A percentile compares a stretch with the other conserved stretches of the same genome.
These are phyloP conservation scores for Pythium dissimile DNA, from an alignment of 352 stramenopile genomes.

Conservation along the genomic window DNA sequence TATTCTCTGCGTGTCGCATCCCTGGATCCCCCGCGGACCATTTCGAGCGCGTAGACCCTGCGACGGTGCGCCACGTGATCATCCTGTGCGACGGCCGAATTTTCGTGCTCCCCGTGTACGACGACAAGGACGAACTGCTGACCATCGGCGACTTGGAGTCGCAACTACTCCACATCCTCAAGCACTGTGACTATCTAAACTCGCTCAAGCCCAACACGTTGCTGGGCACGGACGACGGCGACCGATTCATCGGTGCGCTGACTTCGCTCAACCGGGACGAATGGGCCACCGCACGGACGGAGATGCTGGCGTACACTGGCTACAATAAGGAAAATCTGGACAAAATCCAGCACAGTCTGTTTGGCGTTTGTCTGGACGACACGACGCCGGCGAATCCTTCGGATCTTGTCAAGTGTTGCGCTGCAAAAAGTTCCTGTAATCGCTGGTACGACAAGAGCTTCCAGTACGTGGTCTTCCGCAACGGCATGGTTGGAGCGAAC, in stretches of 20 bases:
- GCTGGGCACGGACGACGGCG: conserved; percentile 23
- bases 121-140: conserved; percentile 39
- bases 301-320: conserved; percentile 49
- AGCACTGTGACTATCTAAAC: conserved; percentile 42
- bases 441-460: conserved; percentile 97
- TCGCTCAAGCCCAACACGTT: conserved; percentile 20
- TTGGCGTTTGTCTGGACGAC: conserved; percentile 89
- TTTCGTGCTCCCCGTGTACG: conserved; percentile 50
- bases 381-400: conserved; percentile 37
- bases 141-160: conserved; percentile 63
- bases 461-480: conserved; percentile 91
- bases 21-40: conserved; percentile 47
- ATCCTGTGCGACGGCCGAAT: conserved; percentile 51
- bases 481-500: conserved; percentile 90
- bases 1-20: conserved; percentile 91
- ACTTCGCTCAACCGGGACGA: conserved; percentile 84
- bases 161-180: conserved; percentile 51
- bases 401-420: conserved; percentile 52
- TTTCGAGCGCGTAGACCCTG: conserved; percentile 46
- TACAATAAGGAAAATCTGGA: conserved; percentile 64
- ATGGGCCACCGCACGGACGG: conserved; percentile 80
- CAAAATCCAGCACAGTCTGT: conserved; percentile 84
- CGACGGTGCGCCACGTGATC: conserved; percentile 36
- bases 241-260: conserved; percentile 75
- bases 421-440: conserved; percentile 65